Conservation (phyloP, 2,329 filamentous ascomycete species). For the Davidsoniella virescens region DNA sequence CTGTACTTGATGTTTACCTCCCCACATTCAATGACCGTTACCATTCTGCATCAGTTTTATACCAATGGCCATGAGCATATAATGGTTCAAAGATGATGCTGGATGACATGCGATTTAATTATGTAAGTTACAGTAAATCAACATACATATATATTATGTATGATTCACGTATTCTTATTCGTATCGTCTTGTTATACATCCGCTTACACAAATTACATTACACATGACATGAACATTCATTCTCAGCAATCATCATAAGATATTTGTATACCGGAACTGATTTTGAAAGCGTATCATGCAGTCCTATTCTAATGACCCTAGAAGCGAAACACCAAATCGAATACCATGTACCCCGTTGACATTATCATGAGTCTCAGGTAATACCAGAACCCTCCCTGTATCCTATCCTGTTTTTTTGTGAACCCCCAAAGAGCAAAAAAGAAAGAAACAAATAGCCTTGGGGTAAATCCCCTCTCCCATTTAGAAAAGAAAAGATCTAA, state of each 20-base stretch:
- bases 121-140: too few relatives aligned
- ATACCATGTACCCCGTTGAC: not conserved
- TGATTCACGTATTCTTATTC: too few relatives aligned
- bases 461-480: not conserved
- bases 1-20: not conserved
- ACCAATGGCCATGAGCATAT: too few relatives aligned
- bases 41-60: too few relatives aligned
- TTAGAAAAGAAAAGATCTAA: not conserved
- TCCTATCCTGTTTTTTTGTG: conserved; percentile 17
- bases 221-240: not conserved
- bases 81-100: too few relatives aligned
- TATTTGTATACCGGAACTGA: too few relatives aligned
- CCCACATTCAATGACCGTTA: too few relatives aligned
- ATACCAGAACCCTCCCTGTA: conserved; percentile 13
- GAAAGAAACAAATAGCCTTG: conserved; percentile 12
- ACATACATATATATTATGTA: too few relatives aligned
- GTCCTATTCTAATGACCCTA: conserved; percentile 20
- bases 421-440: not conserved
- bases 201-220: not conserved
- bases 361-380: conserved; percentile 1
- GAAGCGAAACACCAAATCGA: conserved; percentile 24
- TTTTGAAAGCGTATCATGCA: conserved; percentile 26
- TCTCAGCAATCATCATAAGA: not conserved
- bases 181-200: too few relatives aligned
- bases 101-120: too few relatives aligned